phyloP scores from a whole-genome alignment of 108 stramenopile species.

The Cylindrotheca closterium region DNA sequence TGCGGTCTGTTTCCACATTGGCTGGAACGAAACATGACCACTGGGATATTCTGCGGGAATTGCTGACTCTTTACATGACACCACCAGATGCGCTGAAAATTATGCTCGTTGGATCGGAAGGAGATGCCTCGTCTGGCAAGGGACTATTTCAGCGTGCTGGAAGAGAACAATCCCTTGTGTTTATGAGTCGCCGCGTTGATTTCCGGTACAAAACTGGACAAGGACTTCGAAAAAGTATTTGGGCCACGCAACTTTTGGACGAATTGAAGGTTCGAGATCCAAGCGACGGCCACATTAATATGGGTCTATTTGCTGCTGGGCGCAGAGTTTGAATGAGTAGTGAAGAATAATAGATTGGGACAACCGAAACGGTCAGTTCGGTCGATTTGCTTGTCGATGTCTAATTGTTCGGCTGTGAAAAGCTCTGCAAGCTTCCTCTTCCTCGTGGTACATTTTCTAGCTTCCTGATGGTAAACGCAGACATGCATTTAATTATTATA shows the following conservation, averaged over 20 bases:
- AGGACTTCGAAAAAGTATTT: slow-evolving; percentile 61
- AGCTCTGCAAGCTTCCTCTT: too few relatives aligned
- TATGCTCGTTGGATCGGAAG: slow-evolving; percentile 80
- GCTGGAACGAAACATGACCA: slow-evolving; percentile 81
- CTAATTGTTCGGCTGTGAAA: too few relatives aligned
- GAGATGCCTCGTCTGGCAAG: slow-evolving; percentile 75
- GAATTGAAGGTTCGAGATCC: slow-evolving; percentile 76
- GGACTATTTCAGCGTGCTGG: slow-evolving; percentile 80
- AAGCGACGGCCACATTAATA: slow-evolving; percentile 65
- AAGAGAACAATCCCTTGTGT: slow-evolving; percentile 73
- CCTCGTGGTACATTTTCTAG: too few relatives aligned
- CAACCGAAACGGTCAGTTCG: too few relatives aligned
- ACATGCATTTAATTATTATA: too few relatives aligned
- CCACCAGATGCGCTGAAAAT: slow-evolving; percentile 83
- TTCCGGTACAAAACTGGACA: slow-evolving; percentile 71
- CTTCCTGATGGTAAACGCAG: too few relatives aligned
- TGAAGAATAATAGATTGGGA: too few relatives aligned
- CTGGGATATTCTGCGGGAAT: slow-evolving; percentile 77
- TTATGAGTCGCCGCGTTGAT: slow-evolving; percentile 82
- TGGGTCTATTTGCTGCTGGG: slow-evolving; percentile 45
- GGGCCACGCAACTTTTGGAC: slow-evolving; percentile 72
- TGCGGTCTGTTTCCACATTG: slow-evolving; percentile 76
- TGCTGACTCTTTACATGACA: slow-evolving; percentile 84
- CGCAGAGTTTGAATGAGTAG: too few relatives aligned
- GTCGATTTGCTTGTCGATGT: too few relatives aligned